phyloP scores from a whole-genome alignment of 345 rosid genomes.

The Eucalyptus cloeziana region DNA sequence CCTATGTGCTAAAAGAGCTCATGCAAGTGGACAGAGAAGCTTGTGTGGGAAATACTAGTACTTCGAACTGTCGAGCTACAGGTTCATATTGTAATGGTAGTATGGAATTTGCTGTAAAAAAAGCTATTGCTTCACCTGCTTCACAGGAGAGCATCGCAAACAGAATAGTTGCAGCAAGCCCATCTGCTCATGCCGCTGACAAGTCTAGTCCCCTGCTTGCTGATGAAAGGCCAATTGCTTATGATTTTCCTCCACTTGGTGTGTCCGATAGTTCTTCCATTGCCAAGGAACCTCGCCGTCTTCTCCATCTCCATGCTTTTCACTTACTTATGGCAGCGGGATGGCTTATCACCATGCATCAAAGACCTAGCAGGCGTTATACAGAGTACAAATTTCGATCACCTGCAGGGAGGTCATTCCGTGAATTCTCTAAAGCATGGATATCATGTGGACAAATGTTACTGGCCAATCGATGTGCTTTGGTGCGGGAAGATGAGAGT shows the following conservation, averaged over 20 bases:
- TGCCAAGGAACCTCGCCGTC: slow-evolving; percentile 57
- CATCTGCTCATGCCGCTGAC: slow-evolving; percentile 14
- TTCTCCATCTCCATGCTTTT: slow-evolving; percentile 47
- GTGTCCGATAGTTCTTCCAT: slow-evolving; percentile 14
- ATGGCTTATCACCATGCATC: slow-evolving; percentile 55
- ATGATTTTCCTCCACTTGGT: slow-evolving; percentile 8
- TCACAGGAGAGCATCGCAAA: slow-evolving; percentile 69
- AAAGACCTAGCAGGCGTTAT: slow-evolving; percentile 42
- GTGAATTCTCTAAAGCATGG: slow-evolving; percentile 82
- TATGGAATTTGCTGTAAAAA: slow-evolving; percentile 24
- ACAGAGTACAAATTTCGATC: slow-evolving; percentile 46
- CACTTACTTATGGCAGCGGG: slow-evolving; percentile 42
- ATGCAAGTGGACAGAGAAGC: slow-evolving; percentile 7
- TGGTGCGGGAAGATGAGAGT: slow-evolving; percentile 23
- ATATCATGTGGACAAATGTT: slow-evolving; percentile 46
- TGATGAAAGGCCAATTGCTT: slow-evolving; percentile 12
- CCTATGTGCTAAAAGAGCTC: slow-evolving; percentile 38
- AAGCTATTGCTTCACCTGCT: slow-evolving; percentile 54
- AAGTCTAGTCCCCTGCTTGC: slow-evolving; percentile 13
- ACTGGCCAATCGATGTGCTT: slow-evolving; percentile 17
- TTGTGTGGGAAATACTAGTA: slow-evolving; percentile 9
- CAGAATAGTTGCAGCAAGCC: slow-evolving; percentile 22
- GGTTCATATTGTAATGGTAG: slow-evolving; percentile 7
- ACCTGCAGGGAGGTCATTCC: slow-evolving; percentile 49
- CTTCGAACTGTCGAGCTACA: slow-evolving; percentile 5